Evolutionary conservation across 2,329 filamentous ascomycete species (phyloP).

Genomic region (Pseudocercospora pini-densiflorae): DNA sequence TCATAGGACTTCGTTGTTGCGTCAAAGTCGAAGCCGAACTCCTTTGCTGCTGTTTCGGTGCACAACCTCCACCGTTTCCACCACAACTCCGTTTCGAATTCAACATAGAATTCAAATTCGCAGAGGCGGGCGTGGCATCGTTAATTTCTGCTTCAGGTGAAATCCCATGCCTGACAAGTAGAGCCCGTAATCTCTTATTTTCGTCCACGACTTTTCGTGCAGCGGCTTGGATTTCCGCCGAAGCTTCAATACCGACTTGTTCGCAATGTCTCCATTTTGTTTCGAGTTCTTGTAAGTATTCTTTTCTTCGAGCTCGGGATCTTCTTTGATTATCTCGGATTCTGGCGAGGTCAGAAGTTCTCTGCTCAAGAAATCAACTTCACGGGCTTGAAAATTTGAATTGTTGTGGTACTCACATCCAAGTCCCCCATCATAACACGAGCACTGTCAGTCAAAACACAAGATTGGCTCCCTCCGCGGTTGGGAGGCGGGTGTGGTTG

Average conservation of each 20-base stretch:
- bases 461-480: neutral
- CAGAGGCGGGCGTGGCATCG: neutral
- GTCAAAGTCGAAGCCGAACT: neutral
- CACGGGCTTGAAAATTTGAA: neutral
- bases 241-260: constrained; percentile 68
- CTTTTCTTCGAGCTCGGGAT: constrained; percentile 73
- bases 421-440: too few species aligned
- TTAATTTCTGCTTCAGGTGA: constrained; percentile 56
- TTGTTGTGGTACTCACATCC: neutral
- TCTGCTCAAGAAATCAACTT: neutral
- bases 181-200: constrained; percentile 65
- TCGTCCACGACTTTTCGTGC: constrained; percentile 71
- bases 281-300: constrained; percentile 74
- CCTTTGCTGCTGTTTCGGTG: neutral
- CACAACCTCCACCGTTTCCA: neutral
- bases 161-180: constrained; percentile 64
- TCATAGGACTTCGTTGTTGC: neutral
- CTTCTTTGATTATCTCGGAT: constrained; percentile 78
- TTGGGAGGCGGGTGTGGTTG: neutral
- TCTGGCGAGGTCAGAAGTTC: constrained; percentile 52
- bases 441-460: neutral
- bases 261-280: constrained; percentile 66
- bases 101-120: neutral
- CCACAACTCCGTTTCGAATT: neutral
- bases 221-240: constrained; percentile 72